Evolutionary conservation across 1,139 yeast species (phyloP), one percentile per base, ranked within the genome.

Genomic region (Candida buenavistaensis): DNA sequence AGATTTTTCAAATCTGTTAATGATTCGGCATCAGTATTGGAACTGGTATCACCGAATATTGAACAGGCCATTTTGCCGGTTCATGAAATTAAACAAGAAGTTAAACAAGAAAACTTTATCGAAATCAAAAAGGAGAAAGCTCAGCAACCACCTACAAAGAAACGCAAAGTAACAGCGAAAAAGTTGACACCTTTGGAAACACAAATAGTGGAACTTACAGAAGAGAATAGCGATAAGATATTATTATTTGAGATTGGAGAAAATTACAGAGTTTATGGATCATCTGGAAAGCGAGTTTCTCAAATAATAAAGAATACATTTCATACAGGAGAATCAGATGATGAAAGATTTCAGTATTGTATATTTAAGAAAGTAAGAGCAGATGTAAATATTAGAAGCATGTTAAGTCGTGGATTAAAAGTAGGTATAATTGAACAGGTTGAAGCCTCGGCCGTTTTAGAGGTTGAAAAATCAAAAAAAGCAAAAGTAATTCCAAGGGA

Each of bases 161-260:
- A n/a, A n/a, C n/a, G n/a, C n/a, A n/a, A n/a, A n/a, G n/a, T 11
- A 21, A 30, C 30, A 14, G 22, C 40, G 9, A 41, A 39, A 17
- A 50, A 50, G 31, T 44, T 68, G 21, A 90, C 96, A 0, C 96
- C 97, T 0, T 61, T 89, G 32, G 97, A 89, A 47, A 73, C 73
- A 40, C 97, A 90, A 54, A 80, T 81, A 39, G 62, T 80, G 15
- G 80, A 78, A 4, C 61, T 92, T 33, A 88, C 88, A 48, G 50
- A 58, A 4, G 54, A 60, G 2, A 65, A 90, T 52, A 54, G 57
- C 32, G 95, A 87, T 43, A 84, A 86, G 30, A 48, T 92, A 1
- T 64, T 92, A 6, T 80, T 92, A 0, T 72, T 92, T 15, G 94
- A 92, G 53, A 94, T 86, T 6, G 98, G 98, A 0, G 92, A 92